These are phyloP conservation scores for Triangularia setosa DNA, from an alignment of 2,329 filamentous ascomycete species.

Conservation along the genomic window DNA sequence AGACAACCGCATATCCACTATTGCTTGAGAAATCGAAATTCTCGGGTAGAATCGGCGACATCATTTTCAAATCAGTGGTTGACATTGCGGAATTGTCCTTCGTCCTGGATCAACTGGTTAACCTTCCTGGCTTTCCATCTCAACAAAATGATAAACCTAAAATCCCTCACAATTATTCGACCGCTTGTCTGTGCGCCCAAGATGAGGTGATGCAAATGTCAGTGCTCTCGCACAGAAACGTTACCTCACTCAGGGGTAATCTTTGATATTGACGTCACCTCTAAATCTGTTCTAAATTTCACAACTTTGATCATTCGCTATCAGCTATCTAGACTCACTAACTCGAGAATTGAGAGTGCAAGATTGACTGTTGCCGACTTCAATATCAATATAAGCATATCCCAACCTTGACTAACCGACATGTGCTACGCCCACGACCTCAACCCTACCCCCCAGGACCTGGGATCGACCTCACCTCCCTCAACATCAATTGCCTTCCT, in stretches of 20 bases:
- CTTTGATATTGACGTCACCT: neutral
- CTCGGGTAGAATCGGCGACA: no score
- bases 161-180: no score
- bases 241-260: conserved; percentile 5
- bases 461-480: neutral
- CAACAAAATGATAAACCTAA: neutral
- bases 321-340: neutral
- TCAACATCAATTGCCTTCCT: neutral
- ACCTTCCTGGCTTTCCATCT: neutral
- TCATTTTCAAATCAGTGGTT: no score
- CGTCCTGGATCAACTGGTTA: neutral
- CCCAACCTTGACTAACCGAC: neutral
- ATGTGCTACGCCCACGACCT: neutral
- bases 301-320: neutral
- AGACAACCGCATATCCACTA: no score
- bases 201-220: neutral
- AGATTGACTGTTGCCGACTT: neutral
- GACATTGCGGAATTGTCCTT: no score
- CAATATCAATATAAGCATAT: neutral
- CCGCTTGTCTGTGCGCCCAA: neutral
- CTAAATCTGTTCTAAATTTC: neutral
- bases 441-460: neutral
- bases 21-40: no score
- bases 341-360: neutral
- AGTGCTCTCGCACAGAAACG: neutral